Evolutionary conservation across 208 protist species (phyloP), one percentile per base, ranked within the genome.

Genomic region (Leishmania lainsoni): DNA sequence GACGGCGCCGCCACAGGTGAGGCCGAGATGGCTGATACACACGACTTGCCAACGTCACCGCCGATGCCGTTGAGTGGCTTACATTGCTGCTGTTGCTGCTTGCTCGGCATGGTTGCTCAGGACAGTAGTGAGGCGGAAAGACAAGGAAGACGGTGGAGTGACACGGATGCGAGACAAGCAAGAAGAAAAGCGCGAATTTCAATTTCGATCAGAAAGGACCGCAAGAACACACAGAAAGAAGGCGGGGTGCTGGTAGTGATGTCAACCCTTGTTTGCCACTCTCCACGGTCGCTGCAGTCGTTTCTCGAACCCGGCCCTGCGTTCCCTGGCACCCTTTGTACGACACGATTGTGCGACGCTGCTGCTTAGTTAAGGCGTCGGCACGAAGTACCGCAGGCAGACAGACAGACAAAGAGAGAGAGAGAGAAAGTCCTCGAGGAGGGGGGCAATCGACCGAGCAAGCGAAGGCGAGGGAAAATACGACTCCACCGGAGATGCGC

Each of bases 61-160:
- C 48, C 56, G n/a, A 12, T 78, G 26, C 74, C 76, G 76, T 79
- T 79, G 39, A 72, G 42, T 17, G 61, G 12, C 61, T 71, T 79
- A 45, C 9, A 66, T 39, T 63, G 74, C 56, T 35, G 26, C 6
- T 78, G 74, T 9, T 79, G 76, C 45, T 10, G 35, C 70, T 85
- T 85, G 61, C 71, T 75, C 0, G 81, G 81, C 81, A 85, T 85
- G 12, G 10, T 69, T 76, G 16, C 61, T 29, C 61, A 16, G 17
- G 51, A 29, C 10, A 39, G 51, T 2, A 26, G 49, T n/a, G 51
- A 42, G 10, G 51, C 3, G 52, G 29, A 76, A 54, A n/a, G 6
- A 45, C 5, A 76, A 39, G 1, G 39, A 45, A 29, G 42, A 12
- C 32, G 68, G 39, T 51, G 68, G 48, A 10, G 4, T 8, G 17